Base-by-base conservation (phyloP, 2,329 filamentous ascomycete genomes). In the Myriangium duriaei region DNA sequence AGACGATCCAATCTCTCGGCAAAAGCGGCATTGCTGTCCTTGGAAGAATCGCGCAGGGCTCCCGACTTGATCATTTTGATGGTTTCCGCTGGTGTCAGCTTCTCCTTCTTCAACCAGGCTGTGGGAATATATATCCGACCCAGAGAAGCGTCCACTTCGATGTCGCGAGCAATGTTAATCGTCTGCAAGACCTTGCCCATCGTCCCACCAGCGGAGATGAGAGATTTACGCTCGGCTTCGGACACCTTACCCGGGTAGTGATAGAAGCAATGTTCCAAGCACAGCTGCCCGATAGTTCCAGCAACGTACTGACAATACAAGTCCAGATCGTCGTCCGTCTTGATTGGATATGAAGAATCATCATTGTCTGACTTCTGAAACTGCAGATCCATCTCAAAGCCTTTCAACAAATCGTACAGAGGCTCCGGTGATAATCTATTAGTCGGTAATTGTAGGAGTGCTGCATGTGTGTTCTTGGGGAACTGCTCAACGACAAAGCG, bases 171-270 rank as follows among this genome's bases (percentile, higher is more conserved):
- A 43, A 86, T 83, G 50, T 85, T 86, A 49, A 82, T 72, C 48
- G 79, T 83, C 50, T 86, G 80, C n/a, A 85, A 60, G 1, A 80
- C 79, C 21, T 79, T 68, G 0, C 81, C 81, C 79, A 84, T 84
- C 17, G 67, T 63, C 13, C 66, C 64, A 1, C 77, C 77, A 1
- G 76, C 70, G 11, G 60, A 50, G 11, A 77, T 60, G 4, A 81
- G 62, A 2, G 59, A 50, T 11, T 61, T 51, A 30, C 63, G 57
- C 30, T 54, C 41, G 18, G 40, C 3, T 4, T 53, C 45, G 5
- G 48, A 43, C 17, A 55, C 45, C 17, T 42, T 54, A 44, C 33
- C 61, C 21, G 47, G 58, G 39, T 62, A 65, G 48, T 82, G 72
- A 42, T 71, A 60, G 47, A 81, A 75, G 10, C 79, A 76, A 2